Evolutionary conservation across 2,329 filamentous ascomycete genomes (phyloP), one percentile per base, ranked within the genome.

Genomic region (Zymoseptoria crescenta): DNA sequence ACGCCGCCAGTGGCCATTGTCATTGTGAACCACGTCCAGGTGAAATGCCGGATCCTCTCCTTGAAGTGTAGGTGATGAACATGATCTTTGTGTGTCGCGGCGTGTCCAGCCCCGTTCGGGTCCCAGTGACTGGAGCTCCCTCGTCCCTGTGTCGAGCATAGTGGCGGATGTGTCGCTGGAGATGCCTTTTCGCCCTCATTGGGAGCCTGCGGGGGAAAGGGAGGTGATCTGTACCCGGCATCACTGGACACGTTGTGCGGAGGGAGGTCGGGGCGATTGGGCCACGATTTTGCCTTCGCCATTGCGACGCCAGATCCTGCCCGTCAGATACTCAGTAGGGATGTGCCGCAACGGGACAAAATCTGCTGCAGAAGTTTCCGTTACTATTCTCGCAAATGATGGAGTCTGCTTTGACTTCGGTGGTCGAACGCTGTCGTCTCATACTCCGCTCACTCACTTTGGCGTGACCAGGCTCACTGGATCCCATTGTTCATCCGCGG

Each of bases 21-120:
- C 70, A 84, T 74, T 0, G 88, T 89, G 68, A 91, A 93, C 80
- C 86, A 93, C 0, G 88, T 91, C 89, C 89, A 93, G 0, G 84
- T 86, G 63, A 85, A 81, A 73, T 86, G 83, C 55, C 80, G 74
- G 51, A 86, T 79, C n/a, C 83, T 74, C 63, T 83, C 75, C 62
- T 75, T 79, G 75, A 80, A 83, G 51, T 73, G 69, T 20, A 81
- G 69, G 16, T 67, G 57, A 56, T 67, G 67, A n/a, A 68, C 57
- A 55, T 69, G 67, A 28, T 60, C 61, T 10, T 63, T 56, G 45
- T 62, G 53, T 29, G 35, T 13, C 13, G 35, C n/a, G 35, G 35
- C n/a, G 13, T 45, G 35, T 45, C 13, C 13, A 0, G 35, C 7
- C 35, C 6, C 35, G n/a, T 45, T n/a, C 35, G 35, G n/a, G 4